Evolutionary conservation across 2,329 filamentous ascomycete species (phyloP).

Genomic region (Chaetomiaceae sp.): DNA sequence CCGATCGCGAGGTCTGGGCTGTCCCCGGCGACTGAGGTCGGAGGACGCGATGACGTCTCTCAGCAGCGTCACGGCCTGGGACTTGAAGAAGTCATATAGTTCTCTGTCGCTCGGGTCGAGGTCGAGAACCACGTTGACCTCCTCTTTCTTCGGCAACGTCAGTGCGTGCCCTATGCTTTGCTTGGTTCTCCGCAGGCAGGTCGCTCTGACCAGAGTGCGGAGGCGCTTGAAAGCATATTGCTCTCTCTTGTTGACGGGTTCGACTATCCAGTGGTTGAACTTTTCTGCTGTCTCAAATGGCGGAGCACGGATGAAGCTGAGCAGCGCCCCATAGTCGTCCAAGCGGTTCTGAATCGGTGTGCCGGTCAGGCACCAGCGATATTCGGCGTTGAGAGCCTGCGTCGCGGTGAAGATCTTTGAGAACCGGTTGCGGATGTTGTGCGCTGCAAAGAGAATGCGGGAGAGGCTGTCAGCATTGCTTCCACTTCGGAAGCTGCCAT

Average conservation of each 20-base stretch:
- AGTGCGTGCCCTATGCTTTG: too few species aligned
- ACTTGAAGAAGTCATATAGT: conserved; percentile 25
- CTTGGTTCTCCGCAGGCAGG: conserved; percentile 29
- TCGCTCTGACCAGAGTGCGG: conserved; percentile 24
- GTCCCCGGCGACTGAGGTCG: too few species aligned
- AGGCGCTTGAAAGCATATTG: conserved; percentile 12
- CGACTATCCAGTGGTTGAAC: conserved; percentile 24
- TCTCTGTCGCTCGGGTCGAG: conserved; percentile 15
- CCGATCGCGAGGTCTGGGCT: too few species aligned
- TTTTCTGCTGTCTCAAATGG: conserved; percentile 18
- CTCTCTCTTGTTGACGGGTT: conserved; percentile 20
- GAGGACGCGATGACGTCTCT: too few species aligned
- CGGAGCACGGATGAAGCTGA: conserved; percentile 29
- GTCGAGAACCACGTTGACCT: conserved; percentile 11
- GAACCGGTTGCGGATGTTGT: conserved; percentile 31
- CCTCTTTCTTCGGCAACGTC: conserved; percentile 18
- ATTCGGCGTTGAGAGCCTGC: conserved; percentile 21
- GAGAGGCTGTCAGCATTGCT: too few species aligned
- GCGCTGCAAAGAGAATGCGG: too few species aligned
- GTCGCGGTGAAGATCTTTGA: conserved; percentile 29
- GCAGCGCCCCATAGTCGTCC: conserved; percentile 34
- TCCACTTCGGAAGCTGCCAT: too few species aligned
- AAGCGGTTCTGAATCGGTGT: conserved; percentile 38
- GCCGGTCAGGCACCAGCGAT: conserved; percentile 36
- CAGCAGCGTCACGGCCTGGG: too few species aligned